Conservation (phyloP, 441 rosid species). For the Euphorbia celastroides region DNA sequence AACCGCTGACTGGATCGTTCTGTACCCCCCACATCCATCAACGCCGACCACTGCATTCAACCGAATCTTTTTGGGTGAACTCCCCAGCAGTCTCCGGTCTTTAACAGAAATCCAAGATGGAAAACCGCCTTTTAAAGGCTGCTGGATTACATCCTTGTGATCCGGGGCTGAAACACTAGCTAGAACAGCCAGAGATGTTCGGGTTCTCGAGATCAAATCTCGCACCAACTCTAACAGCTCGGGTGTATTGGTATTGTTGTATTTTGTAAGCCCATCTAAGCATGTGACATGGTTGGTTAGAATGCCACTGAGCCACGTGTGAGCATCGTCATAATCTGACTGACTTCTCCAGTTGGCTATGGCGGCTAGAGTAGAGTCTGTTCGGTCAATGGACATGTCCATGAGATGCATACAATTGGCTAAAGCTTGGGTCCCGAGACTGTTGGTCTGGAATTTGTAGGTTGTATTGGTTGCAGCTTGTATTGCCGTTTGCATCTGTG, state of each 20-base stretch:
- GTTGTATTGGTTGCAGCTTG: background rate
- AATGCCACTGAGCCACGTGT: constrained; percentile 18
- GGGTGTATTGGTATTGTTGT: background rate
- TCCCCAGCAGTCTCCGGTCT: constrained; percentile 3
- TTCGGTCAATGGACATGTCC: constrained; percentile 15
- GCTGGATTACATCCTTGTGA: background rate
- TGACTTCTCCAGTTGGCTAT: constrained; percentile 7
- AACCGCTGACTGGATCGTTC: constrained; percentile 64
- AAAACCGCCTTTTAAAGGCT: constrained; percentile 2
- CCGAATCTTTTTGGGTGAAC: constrained; percentile 23
- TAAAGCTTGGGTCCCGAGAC: background rate
- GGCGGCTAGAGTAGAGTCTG: background rate
- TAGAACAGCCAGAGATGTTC: constrained; percentile 9
- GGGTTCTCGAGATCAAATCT: constrained; percentile 17
- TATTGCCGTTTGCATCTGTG: constrained; percentile 2
- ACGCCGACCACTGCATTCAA: constrained; percentile 56
- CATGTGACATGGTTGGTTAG: constrained; percentile 21
- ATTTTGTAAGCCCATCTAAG: constrained; percentile 3
- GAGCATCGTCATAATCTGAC: background rate
- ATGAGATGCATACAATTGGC: constrained; percentile 16
- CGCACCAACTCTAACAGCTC: background rate
- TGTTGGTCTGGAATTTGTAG: background rate
- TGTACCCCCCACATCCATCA: constrained; percentile 38
- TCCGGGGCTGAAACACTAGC: constrained; percentile 6
- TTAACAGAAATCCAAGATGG: constrained; percentile 7